Base-by-base conservation (phyloP, 306 rosid genomes). In the Prunus campanulata region DNA sequence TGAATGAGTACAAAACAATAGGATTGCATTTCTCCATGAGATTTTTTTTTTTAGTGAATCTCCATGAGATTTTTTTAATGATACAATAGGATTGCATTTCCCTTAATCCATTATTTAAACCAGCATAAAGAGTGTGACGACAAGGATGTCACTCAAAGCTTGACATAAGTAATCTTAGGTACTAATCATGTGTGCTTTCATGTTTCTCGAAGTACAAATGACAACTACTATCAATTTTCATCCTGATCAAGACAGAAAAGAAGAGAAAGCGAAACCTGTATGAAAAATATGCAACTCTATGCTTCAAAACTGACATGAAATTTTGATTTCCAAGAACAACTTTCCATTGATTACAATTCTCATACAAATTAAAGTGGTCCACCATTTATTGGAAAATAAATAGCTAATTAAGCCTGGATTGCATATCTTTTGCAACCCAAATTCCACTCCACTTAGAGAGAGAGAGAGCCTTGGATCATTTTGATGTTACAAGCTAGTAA, bases 131-230 rank as follows among this genome's bases (percentile, higher is more conserved):
- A 66, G 74, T 52, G 67, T 56, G 75, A 60, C 61, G 79, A 80
- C 80, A 87, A 74, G 78, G 77, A 71, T 74, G 72, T 84, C 70
- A 71, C 65, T 51, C 19, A 75, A 71, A 82, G 76, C 74, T 80
- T 27, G 71, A 68, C 2, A 49, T 30, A 70, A 14, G 19, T n/a
- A 61, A 25, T 39, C 55, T 16, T 18, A 4, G 5, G 18, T 46
- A 62, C 32, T 32, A 35, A 60, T 60, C 66, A 60, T 25, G 66
- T 25, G 10, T 14, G 11, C 39, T 60, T 60, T 60, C 66, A 60
- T 25, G n/a, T 25, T 60, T 60, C 19, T 60, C 19, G 2, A 22
- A 24, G 65, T 24, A 24, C 44, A 35, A 6, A 35, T 35, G 42
- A 35, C 42, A 1, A 39, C 44, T 39, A 39, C 44, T 39, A 39